Base-by-base conservation (phyloP, 2,329 filamentous ascomycete species). In the Ascosphaera apis region DNA sequence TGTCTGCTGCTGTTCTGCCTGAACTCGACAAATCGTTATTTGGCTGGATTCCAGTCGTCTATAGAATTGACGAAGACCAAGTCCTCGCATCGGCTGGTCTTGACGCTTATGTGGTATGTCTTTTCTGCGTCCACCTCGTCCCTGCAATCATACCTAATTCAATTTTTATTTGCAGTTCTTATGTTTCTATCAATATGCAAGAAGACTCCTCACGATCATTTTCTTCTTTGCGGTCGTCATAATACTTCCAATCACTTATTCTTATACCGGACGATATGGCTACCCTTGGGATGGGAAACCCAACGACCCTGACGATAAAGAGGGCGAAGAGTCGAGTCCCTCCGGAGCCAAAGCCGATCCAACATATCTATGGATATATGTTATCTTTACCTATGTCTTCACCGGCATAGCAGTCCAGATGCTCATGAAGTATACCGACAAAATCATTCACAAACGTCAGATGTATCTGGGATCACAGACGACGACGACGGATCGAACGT, bases 341-440 rank as follows among this genome's bases (percentile, higher is more conserved):
- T 49, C 54, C 38, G 49, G 55, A 34, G 39, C 48, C 9, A 48
- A 49, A 7, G 43, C 46, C 1, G 52, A 57, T 23, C 52, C 52
- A 6, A 50, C 63, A 39, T 92, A 84, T 47, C 60, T 93, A 1
- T 93, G 86, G 83, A 79, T 86, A 48, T 93, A 95, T 49, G 69
- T 92, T 11, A 63, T 79, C n/a, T 98, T 98, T 47, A 80, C 83
- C 1, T 98, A 93, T 58, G 65, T 95, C 35, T 98, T 95, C 53
- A 86, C 77, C 4, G 70, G 63, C 1, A 57, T 95, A 31, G 78
- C 80, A 0, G 61, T 93, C 9, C 91, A 84, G 51, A 69, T 86
- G 45, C 72, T 95, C 47, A 72, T 86, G 39, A 67, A 67, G 31
- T 76, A 92, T 55, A 95, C 88, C 0, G 71, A 76, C 44, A 76